phyloP scores from a whole-genome alignment of 495 filamentous ascomycete species.

The Aspergillus nanangensis region DNA sequence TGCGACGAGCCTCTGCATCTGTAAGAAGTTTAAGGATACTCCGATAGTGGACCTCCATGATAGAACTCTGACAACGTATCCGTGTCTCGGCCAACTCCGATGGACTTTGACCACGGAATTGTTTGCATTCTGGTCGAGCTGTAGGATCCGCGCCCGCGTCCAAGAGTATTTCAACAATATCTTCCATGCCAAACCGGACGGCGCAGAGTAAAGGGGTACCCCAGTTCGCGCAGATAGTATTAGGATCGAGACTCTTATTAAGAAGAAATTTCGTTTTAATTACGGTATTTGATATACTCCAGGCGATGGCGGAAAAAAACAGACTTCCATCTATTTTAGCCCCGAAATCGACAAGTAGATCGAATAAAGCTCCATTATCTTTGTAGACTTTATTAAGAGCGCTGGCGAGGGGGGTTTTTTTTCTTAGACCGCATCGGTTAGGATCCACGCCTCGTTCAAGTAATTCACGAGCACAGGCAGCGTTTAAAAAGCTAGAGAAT shows the following conservation, averaged over 20 bases:
- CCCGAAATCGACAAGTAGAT: conserved; percentile 9
- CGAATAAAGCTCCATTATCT: background rate
- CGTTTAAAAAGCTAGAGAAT: background rate
- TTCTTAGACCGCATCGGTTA: background rate
- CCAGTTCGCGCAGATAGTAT: conserved; percentile 6
- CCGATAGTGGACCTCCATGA: background rate
- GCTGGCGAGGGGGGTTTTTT: background rate
- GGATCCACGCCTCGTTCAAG: background rate
- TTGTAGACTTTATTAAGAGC: background rate
- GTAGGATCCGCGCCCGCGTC: conserved; percentile 13
- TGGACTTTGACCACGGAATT: background rate
- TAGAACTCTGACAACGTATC: no score
- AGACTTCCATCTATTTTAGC: conserved; percentile 4
- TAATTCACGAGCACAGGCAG: background rate
- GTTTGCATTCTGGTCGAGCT: background rate
- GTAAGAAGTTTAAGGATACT: background rate
- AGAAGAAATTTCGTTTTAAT: conserved; percentile 13
- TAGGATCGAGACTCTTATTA: conserved; percentile 12
- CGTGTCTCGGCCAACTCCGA: background rate
- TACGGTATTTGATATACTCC: background rate
- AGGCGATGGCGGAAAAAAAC: conserved; percentile 6
- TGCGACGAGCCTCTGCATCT: background rate
- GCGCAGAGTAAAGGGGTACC: conserved; percentile 13
- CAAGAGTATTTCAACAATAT: conserved; percentile 9
- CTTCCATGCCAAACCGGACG: background rate